These are phyloP conservation scores for Candida buenavistaensis DNA, from an alignment of 1,139 yeast genomes.

Conservation along the genomic window DNA sequence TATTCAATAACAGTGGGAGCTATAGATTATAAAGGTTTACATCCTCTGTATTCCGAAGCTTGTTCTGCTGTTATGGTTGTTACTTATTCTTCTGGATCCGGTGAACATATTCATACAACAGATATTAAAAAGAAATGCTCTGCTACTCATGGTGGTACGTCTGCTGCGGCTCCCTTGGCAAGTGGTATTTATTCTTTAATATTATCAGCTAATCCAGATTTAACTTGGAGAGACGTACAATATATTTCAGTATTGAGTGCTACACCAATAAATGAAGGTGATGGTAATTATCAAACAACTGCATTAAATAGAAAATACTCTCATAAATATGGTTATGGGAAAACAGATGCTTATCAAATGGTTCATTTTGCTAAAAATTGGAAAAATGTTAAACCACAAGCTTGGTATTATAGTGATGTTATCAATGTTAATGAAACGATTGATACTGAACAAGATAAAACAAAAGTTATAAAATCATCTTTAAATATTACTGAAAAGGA, in stretches of 20 bases:
- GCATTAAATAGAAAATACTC: slow-evolving; percentile 70
- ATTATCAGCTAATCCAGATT: slow-evolving; percentile 74
- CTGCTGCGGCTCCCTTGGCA: slow-evolving; percentile 98
- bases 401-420: slow-evolving; percentile 67
- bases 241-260: slow-evolving; percentile 76
- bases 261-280: slow-evolving; percentile 63
- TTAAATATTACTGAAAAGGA: slow-evolving; percentile 52
- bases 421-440: slow-evolving; percentile 30
- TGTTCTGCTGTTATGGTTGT: slow-evolving; percentile 97
- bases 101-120: slow-evolving; percentile 88
- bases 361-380: slow-evolving; percentile 76
- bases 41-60: slow-evolving; percentile 87
- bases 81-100: slow-evolving; percentile 89
- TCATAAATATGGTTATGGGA: slow-evolving; percentile 91
- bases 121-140: slow-evolving; percentile 78
- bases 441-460: slow-evolving; percentile 19
- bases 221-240: slow-evolving; percentile 97
- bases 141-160: slow-evolving; percentile 87
- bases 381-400: slow-evolving; percentile 86
- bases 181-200: slow-evolving; percentile 90
- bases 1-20: slow-evolving; percentile 96
- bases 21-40: slow-evolving; percentile 78
- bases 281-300: slow-evolving; percentile 67
- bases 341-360: slow-evolving; percentile 77
- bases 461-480: slow-evolving; percentile 34